phyloP scores from a whole-genome alignment of 2,329 filamentous ascomycete genomes.

The Purpureocillium takamizusanense region DNA sequence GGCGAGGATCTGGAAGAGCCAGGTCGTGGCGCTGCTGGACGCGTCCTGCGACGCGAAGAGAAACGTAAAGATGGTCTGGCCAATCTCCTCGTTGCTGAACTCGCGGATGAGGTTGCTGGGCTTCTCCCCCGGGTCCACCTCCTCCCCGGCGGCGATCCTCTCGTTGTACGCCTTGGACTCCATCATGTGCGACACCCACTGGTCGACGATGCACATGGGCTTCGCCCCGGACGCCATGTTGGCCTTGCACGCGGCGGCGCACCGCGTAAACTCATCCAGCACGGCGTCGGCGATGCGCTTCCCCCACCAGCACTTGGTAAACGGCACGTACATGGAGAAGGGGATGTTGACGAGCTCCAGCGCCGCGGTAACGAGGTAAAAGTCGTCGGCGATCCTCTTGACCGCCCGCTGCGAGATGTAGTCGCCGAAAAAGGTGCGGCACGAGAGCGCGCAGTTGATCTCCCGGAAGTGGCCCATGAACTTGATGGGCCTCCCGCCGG shows the following conservation, averaged over 20 bases:
- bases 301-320: slow-evolving; percentile 67
- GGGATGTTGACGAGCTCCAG: slow-evolving; percentile 76
- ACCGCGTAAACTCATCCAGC: slow-evolving; percentile 59
- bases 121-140: slow-evolving; percentile 27
- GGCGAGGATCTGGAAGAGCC: slow-evolving; percentile 42
- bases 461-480: slow-evolving; percentile 70
- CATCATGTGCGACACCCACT: slow-evolving; percentile 67
- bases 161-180: slow-evolving; percentile 60
- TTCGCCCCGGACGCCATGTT: slow-evolving; percentile 62
- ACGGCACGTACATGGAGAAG: slow-evolving; percentile 58
- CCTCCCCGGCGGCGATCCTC: slow-evolving; percentile 49
- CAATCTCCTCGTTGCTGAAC: slow-evolving; percentile 40
- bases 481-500: slow-evolving; percentile 46
- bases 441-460: slow-evolving; percentile 69
- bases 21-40: slow-evolving; percentile 42
- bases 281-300: slow-evolving; percentile 68
- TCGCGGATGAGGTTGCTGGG: slow-evolving; percentile 38
- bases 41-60: slow-evolving; percentile 45
- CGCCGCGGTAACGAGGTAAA: slow-evolving; percentile 68
- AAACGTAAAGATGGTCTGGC: slow-evolving; percentile 42
- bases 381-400: slow-evolving; percentile 69
- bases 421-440: slow-evolving; percentile 71
- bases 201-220: slow-evolving; percentile 66
- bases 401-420: slow-evolving; percentile 66
- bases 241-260: slow-evolving; percentile 61